Evolutionary conservation across 352 stramenopile species (phyloP).

Genomic region (Blastocystis sp.): DNA sequence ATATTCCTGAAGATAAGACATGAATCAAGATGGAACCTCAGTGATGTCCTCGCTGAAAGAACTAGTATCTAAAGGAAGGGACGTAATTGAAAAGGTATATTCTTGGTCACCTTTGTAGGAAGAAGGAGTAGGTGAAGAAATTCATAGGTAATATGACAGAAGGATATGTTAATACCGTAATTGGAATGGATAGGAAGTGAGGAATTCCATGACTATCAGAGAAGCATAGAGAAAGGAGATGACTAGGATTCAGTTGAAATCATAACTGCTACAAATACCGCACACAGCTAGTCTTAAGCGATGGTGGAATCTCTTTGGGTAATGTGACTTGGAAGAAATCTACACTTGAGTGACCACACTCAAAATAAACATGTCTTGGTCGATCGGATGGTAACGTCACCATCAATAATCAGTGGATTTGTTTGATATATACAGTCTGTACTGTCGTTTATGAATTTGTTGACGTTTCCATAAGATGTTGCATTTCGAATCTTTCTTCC

Average conservation of each 20-base stretch:
- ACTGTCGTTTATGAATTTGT: constrained; percentile 44
- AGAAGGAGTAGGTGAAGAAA: neutral
- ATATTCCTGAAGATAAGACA: constrained; percentile 26
- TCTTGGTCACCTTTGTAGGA: neutral
- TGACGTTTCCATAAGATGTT: constrained; percentile 42
- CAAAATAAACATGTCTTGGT: neutral
- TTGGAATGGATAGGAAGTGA: constrained; percentile 44
- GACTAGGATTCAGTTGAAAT: neutral
- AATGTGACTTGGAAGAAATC: constrained; percentile 55
- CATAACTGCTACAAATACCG: constrained; percentile 3
- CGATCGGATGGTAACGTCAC: constrained; percentile 5
- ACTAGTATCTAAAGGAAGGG: neutral
- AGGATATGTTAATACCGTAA: constrained; percentile 20
- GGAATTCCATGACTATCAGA: neutral
- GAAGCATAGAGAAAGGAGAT: constrained; percentile 54
- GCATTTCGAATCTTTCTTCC: neutral
- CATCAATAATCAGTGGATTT: constrained; percentile 35
- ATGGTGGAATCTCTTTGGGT: constrained; percentile 26
- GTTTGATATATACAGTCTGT: constrained; percentile 61
- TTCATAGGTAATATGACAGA: neutral
- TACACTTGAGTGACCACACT: neutral
- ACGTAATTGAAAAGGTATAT: neutral
- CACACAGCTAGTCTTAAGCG: constrained; percentile 35
- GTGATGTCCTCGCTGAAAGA: constrained; percentile 32
- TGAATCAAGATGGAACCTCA: neutral